phyloP scores from a whole-genome alignment of 495 filamentous ascomycete species.

The Trichoderma virens region DNA sequence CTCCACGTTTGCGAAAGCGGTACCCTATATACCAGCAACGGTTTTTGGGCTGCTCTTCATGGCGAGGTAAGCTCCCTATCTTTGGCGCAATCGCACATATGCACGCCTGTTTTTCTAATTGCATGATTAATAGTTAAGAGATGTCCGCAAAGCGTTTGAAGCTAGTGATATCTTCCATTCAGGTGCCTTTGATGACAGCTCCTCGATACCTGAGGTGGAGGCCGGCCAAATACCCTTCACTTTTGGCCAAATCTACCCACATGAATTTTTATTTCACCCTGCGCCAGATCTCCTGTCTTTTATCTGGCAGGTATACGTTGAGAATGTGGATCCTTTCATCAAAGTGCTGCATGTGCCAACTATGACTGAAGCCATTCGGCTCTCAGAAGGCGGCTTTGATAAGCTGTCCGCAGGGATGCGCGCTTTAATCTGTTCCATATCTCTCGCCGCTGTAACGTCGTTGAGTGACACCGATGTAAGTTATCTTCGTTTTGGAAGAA shows the following conservation, averaged over 20 bases:
- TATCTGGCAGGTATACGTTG: conserved; percentile 11
- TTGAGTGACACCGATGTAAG: conserved; percentile 1
- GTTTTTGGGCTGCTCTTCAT: not conserved
- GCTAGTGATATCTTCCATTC: not conserved
- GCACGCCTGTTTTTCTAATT: not conserved
- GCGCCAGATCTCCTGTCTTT: not conserved
- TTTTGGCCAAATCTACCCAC: not conserved
- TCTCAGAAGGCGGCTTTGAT: not conserved
- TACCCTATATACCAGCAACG: not conserved
- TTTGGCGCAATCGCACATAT: not conserved
- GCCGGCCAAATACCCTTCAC: not conserved
- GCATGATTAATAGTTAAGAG: not conserved
- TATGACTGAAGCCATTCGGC: not conserved
- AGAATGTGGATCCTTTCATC: conserved; percentile 11
- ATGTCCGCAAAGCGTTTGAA: conserved; percentile 1
- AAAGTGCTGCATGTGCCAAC: conserved; percentile 10
- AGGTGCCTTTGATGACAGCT: not conserved
- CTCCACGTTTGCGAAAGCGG: not conserved
- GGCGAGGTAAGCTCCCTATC: not conserved
- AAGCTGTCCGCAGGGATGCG: not conserved
- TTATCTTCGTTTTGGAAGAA: not conserved
- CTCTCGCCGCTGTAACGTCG: conserved; percentile 6
- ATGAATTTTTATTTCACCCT: not conserved
- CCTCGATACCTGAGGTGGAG: not conserved
- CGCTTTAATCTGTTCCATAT: conserved; percentile 9